Evolutionary conservation across 768 basidiomycete species (phyloP).

Genomic region (Botryobasidium botryosum): DNA sequence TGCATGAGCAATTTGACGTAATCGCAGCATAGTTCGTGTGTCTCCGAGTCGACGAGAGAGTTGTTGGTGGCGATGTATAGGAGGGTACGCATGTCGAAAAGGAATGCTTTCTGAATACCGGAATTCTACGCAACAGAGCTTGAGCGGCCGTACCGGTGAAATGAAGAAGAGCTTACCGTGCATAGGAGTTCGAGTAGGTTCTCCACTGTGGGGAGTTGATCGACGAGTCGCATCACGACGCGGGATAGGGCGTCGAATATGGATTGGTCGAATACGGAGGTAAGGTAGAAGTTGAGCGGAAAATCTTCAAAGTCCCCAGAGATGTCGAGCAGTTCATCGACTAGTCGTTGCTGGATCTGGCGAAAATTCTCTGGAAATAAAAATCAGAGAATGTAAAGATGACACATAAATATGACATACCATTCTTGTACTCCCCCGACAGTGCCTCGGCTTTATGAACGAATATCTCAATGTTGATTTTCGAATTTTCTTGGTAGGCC

Average conservation of each 20-base stretch:
- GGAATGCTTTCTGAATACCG: slow-evolving; percentile 81
- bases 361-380: slow-evolving; percentile 59
- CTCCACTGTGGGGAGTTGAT: slow-evolving; percentile 72
- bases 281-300: slow-evolving; percentile 74
- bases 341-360: slow-evolving; percentile 74
- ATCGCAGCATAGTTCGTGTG: slow-evolving; percentile 79
- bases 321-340: slow-evolving; percentile 65
- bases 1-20: slow-evolving; percentile 77
- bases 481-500: slow-evolving; percentile 57
- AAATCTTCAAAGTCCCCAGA: slow-evolving; percentile 43
- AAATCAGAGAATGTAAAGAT: not conserved
- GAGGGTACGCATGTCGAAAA: slow-evolving; percentile 74
- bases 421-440: slow-evolving; percentile 68
- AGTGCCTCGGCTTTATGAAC: slow-evolving; percentile 91
- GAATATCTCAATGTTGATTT: slow-evolving; percentile 74
- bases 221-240: slow-evolving; percentile 73
- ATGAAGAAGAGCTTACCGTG: slow-evolving; percentile 29
- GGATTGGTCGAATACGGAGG: slow-evolving; percentile 85
- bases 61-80: slow-evolving; percentile 90
- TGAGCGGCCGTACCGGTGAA: not conserved
- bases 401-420: slow-evolving; percentile 25
- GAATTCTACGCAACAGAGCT: slow-evolving; percentile 41
- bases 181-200: slow-evolving; percentile 76
- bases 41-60: slow-evolving; percentile 80
- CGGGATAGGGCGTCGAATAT: slow-evolving; percentile 84